Conservation (phyloP, 345 rosid genomes). For the Excoecaria cochinchinensis region DNA sequence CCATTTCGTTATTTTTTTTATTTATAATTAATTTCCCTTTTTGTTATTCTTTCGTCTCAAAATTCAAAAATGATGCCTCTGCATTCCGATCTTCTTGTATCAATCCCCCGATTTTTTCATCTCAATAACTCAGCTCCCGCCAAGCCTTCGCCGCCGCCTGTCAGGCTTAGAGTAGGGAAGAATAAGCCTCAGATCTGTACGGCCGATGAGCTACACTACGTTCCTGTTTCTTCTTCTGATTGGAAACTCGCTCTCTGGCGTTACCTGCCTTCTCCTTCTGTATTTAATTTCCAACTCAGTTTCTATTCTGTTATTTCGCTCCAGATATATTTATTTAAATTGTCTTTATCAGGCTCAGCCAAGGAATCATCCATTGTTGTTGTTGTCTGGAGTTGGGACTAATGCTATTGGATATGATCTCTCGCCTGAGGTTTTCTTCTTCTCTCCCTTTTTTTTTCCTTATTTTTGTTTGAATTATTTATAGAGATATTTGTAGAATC, state of each 20-base stretch:
- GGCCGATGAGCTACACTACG: constrained; percentile 59
- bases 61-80: background rate
- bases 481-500: background rate
- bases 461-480: background rate
- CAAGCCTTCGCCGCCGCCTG: background rate
- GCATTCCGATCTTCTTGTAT: background rate
- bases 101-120: background rate
- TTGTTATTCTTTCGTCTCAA: too few species aligned
- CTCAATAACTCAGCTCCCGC: background rate
- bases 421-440: constrained; percentile 52
- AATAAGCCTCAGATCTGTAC: constrained; percentile 43
- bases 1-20: too few species aligned
- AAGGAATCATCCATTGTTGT: constrained; percentile 75
- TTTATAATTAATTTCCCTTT: too few species aligned
- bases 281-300: background rate
- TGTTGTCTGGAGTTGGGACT: constrained; percentile 70
- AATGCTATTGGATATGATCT: constrained; percentile 83
- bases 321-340: background rate
- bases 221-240: constrained; percentile 35
- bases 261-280: constrained; percentile 56
- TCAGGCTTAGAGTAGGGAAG: background rate
- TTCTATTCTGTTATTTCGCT: background rate
- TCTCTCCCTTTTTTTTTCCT: background rate
- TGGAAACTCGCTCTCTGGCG: constrained; percentile 66
- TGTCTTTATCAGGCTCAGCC: constrained; percentile 38